Evolutionary conservation across 345 rosid genomes (phyloP), one percentile per base, ranked within the genome.

Genomic region (Pseudoturritis turrita): DNA sequence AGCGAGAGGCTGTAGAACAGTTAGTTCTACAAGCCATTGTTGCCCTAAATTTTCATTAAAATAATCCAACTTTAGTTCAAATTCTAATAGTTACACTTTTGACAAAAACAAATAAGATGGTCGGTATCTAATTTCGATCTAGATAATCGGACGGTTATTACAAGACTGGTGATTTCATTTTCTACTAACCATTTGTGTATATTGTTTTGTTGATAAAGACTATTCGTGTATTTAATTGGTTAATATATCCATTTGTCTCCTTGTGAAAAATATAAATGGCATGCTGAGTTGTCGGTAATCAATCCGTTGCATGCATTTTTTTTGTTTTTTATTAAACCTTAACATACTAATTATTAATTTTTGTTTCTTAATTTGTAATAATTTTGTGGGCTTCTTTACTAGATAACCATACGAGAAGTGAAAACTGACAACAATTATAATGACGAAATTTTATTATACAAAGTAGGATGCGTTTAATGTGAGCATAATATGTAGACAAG

Each of bases 91-190:
- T 3, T 33, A 10, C 8, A 33, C 37, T 33, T 33, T 62, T 29
- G 54, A 63, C 43, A 46, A 12, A n/a, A 19, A 10, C 35, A 15
- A 61, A 61, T 18, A 45, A 17, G 40, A 29, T 36, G 79, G 75
- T 62, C 79, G 79, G 79, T 68, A 69, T 62, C 79, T 70, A 76
- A 62, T 76, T 54, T 69, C 29, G 19, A 69, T 43, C 51, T 36
- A 75, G 59, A 36, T 53, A 11, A 74, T 61, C 35, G 33, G 63
- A 57, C 54, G 17, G 51, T 14, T 58, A 51, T 15, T 15, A 59
- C 57, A 72, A 63, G 37, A 62, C 54, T 51, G 51, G 46, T 69
- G 79, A 62, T 76, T 76, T 54, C 75, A 62, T 36, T 62, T 35
- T 62, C 53, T 53, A 76, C 75, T 76, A 69, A 76, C 74, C 71